Evolutionary conservation across 495 filamentous ascomycete species (phyloP), one percentile per base, ranked within the genome.

Genomic region (Glutinoglossum americanum): DNA sequence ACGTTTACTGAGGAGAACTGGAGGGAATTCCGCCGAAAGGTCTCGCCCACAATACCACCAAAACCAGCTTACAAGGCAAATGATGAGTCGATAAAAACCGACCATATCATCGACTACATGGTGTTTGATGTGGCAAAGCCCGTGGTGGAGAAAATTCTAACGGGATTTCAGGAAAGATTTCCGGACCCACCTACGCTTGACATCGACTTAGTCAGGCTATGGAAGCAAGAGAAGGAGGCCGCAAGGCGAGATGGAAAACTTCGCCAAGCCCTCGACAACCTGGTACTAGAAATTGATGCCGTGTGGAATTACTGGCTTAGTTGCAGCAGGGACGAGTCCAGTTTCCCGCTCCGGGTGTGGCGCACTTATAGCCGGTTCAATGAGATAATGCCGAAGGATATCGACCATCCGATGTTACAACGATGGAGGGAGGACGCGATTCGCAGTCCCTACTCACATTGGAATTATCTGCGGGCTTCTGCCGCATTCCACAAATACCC

Each of bases 61-160:
- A 60, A 26, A 39, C 65, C 71, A 2, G 63, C 71, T 53, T 65
- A 75, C 67, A 64, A 74, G 63, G 73, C 68, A 66, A 67, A 59
- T 56, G 64, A 63, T 11, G 37, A 67, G 70, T 17, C 64, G 64
- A 10, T 64, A 62, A 23, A 19, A 13, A 69, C 69, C 0, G 70
- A 72, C 0, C 76, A 83, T 61, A 79, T 93, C 48, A 75, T 89
- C 54, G 89, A 95, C 64, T 76, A 78, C 32, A 70, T 96, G 28
- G 80, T 80, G 57, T 87, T 87, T 56, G 61, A 66, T 0, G 73
- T 87, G 3, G 75, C 81, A 3, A 67, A 65, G 15, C 69, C 71
- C 0, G 75, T 80, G 26, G 69, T 77, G 13, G 62, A 76, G 10
- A 64, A 64, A 0, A 77, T 81, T 8, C 67, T 80, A 0, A 63